Evolutionary conservation across 2,329 filamentous ascomycete genomes (phyloP).

Genomic region (Cladophialophora exuberans): DNA sequence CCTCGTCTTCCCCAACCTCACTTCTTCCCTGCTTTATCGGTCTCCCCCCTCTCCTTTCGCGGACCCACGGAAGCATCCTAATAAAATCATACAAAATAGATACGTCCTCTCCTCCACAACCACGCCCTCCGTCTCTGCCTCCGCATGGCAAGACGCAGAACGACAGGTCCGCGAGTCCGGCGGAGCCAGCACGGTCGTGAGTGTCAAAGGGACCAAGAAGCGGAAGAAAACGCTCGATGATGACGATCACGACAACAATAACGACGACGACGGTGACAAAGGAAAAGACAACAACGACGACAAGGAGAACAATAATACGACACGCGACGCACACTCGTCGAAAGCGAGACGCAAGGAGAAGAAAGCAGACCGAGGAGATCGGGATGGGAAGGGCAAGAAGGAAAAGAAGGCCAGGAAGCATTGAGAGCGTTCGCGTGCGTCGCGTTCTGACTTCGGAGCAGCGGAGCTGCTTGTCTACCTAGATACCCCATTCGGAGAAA

Average conservation of each 20-base stretch:
- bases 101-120: conserved; percentile 44
- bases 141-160: conserved; percentile 66
- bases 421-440: background rate
- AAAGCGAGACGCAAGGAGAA: background rate
- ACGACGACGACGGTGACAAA: conserved; percentile 57
- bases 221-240: conserved; percentile 68
- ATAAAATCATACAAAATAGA: conserved; percentile 42
- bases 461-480: too few species aligned
- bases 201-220: conserved; percentile 74
- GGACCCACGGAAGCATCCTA: conserved; percentile 39
- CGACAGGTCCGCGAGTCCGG: conserved; percentile 67
- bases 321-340: background rate
- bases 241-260: conserved; percentile 45
- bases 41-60: too few species aligned
- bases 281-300: conserved; percentile 41
- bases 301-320: background rate
- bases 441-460: too few species aligned
- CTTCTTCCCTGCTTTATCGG: too few species aligned
- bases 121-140: conserved; percentile 49
- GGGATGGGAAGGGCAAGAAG: conserved; percentile 43
- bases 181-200: conserved; percentile 68
- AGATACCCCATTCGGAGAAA: too few species aligned
- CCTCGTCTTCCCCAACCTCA: too few species aligned
- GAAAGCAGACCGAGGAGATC: conserved; percentile 32
- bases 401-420: conserved; percentile 31